A percentile compares a stretch with the other conserved stretches of the same genome.
phyloP scores from a whole-genome alignment of 1,284 basidiomycete genomes.

The Stereum hirsutum region DNA sequence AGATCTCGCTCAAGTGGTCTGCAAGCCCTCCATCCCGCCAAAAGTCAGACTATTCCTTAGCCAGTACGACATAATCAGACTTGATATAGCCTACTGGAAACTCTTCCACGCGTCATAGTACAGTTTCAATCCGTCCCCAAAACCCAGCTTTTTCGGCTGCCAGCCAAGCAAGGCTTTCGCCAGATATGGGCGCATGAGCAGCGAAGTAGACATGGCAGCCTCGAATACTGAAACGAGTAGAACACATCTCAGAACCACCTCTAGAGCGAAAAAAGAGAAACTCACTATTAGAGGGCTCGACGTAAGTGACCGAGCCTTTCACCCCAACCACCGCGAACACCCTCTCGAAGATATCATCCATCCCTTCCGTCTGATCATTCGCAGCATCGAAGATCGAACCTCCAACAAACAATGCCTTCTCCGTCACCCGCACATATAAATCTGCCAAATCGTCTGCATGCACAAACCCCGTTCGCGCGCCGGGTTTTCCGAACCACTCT shows the following conservation, averaged over 20 bases:
- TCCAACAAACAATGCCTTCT: conserved; percentile 27
- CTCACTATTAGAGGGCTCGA: conserved; percentile 26
- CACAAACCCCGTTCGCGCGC: conserved; percentile 31
- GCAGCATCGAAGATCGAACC: conserved; percentile 37
- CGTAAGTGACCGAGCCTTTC: conserved; percentile 22
- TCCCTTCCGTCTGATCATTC: conserved; percentile 34
- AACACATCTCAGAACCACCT: too few relatives aligned
- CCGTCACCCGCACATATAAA: conserved; percentile 32
- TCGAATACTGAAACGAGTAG: conserved; percentile 23
- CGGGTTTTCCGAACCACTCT: conserved; percentile 29
- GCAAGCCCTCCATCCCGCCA: too few relatives aligned
- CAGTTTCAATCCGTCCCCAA: conserved; percentile 35
- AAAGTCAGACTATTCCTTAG: too few relatives aligned
- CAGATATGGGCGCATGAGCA: conserved; percentile 31
- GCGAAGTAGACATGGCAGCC: conserved; percentile 20
- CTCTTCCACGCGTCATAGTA: conserved; percentile 34
- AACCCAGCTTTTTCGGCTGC: conserved; percentile 31
- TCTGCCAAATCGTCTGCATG: conserved; percentile 46
- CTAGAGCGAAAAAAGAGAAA: too few relatives aligned
- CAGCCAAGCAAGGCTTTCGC: conserved; percentile 37
- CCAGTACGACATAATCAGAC: too few relatives aligned
- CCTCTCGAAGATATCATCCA: conserved; percentile 33
- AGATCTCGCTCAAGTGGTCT: too few relatives aligned
- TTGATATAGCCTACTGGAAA: conserved; percentile 7
- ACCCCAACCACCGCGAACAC: conserved; percentile 33